Percentiles rank a stretch among this genome's conserved stretches.
Conservation (phyloP, 2,329 filamentous ascomycete species). For the Ceratocystis destructans region DNA sequence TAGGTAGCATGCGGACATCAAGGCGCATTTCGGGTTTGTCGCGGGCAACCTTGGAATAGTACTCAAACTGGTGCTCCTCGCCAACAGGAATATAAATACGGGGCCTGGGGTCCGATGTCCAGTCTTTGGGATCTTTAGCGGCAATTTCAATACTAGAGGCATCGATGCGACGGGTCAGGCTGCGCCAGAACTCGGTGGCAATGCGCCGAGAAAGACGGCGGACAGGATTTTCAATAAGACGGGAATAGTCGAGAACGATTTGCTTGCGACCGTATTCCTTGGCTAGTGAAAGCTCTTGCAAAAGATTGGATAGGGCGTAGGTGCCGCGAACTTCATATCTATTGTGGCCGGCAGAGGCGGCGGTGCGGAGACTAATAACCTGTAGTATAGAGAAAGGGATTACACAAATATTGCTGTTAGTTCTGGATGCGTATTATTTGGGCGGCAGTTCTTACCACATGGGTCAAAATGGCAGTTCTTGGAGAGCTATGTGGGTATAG, state of each 20-base stretch:
- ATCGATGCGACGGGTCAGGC: conserved; percentile 79
- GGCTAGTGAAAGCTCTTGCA: conserved; percentile 87
- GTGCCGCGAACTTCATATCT: conserved; percentile 85
- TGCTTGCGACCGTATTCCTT: conserved; percentile 80
- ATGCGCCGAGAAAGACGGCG: conserved; percentile 76
- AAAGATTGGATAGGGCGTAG: conserved; percentile 91
- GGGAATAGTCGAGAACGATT: conserved; percentile 80
- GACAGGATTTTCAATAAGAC: conserved; percentile 90
- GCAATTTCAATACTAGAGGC: conserved; percentile 75
- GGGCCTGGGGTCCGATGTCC: conserved; percentile 77
- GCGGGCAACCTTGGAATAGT: conserved; percentile 68
- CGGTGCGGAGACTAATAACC: conserved; percentile 73
- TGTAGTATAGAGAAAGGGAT: conserved; percentile 25
- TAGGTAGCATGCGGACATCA: conserved; percentile 68
- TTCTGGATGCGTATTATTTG: conserved; percentile 1
- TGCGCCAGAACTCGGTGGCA: conserved; percentile 82
- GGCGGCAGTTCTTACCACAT: conserved; percentile 5
- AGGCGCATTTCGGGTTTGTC: conserved; percentile 71
- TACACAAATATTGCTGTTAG: conserved; percentile 17
- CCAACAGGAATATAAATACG: conserved; percentile 81
- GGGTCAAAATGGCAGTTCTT: conserved; percentile 11
- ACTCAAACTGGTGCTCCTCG: conserved; percentile 75
- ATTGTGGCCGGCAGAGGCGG: conserved; percentile 72
- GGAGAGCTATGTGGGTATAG: not conserved
- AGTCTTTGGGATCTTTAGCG: conserved; percentile 84